Evolutionary conservation across 2,329 filamentous ascomycete genomes (phyloP), one percentile per base, ranked within the genome.

Genomic region (Tolypocladium nubicola): DNA sequence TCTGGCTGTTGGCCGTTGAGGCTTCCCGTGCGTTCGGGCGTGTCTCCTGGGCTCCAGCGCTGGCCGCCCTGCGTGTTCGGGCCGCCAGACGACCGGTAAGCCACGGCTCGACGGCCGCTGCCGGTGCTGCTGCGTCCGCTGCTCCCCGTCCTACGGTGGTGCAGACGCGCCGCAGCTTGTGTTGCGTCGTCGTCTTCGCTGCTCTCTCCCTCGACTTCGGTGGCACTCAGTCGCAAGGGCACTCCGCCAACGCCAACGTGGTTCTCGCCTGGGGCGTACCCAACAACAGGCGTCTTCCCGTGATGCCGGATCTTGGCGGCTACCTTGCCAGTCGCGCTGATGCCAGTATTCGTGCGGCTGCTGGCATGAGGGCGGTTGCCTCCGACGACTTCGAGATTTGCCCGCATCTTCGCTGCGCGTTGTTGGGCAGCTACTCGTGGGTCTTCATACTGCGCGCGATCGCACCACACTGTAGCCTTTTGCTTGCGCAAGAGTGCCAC

Each of bases 401-500:
- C 94, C 53, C 91, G 82, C 76, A 89, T 85, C 77, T 94, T 96
- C 58, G 92, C 94, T 41, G 89, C 88, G 58, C 89, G 84, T 71
- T 96, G 91, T 66, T 92, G 88, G 35, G 90, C 91, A 4, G 87
- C 76, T 58, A 94, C 76, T 54, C 90, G 83, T 0, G 93, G 90
- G 70, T 99, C 94, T 72, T 97, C 91, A 61, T 89, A 86, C 71
- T 99, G 94, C 11, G 93, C 83, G 56, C 92, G 87, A 69, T 97
- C 94, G 76, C 92, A 97, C 94, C 94, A 99, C 5, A 99, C 94
- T 0, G 94, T 99, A 38, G 91, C 94, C 71, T 97, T 97, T 74
- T 99, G 94, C 71, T 92, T 93, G 61, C 94, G 85, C 75, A 99
- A 87, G n/a, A 97, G 80, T 40, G 94, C 92, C 55, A 99, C 94